A percentile compares a stretch with the other conserved stretches of the same genome.
Conservation (phyloP, 2,329 filamentous ascomycete genomes). For the Ramularia collo-cygni region DNA sequence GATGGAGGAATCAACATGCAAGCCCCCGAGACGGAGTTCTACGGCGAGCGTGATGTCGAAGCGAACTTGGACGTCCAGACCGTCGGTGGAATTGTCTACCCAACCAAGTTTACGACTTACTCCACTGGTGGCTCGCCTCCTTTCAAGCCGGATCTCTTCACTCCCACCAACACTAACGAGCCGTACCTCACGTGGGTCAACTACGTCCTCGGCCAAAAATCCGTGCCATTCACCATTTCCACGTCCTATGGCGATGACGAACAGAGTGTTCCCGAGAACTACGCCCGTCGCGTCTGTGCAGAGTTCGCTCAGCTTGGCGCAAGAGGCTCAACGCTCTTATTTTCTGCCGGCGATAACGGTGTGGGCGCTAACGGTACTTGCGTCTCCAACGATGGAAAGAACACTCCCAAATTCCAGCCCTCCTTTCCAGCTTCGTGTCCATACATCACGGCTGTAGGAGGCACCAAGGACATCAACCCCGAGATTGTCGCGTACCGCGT, state of each 20-base stretch:
- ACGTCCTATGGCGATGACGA: conserved; percentile 63
- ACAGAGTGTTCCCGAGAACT: conserved; percentile 53
- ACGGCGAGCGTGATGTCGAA: conserved; percentile 39
- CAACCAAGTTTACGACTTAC: conserved; percentile 51
- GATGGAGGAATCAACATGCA: conserved; percentile 51
- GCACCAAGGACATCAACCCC: conserved; percentile 34
- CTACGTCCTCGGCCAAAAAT: conserved; percentile 48
- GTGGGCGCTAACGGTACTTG: conserved; percentile 40
- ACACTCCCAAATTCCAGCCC: conserved; percentile 40
- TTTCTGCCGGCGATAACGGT: conserved; percentile 56
- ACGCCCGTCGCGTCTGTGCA: conserved; percentile 55
- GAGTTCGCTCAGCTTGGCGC: conserved; percentile 58
- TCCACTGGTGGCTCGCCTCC: conserved; percentile 48
- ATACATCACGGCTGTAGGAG: conserved; percentile 41
- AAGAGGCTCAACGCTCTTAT: conserved; percentile 57
- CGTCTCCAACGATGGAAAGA: conserved; percentile 39
- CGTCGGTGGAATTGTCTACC: conserved; percentile 22
- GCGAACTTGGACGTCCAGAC: conserved; percentile 54
- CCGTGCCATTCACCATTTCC: conserved; percentile 55
- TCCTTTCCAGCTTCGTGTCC: conserved; percentile 43
- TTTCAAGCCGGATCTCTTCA: conserved; percentile 42
- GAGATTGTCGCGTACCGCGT: conserved; percentile 36
- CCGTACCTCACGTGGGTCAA: conserved; percentile 58
- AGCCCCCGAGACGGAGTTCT: conserved; percentile 32
- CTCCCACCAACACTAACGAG: conserved; percentile 52